Evolutionary conservation across 179 eudicot species (phyloP).

Genomic region (Actinidia chinensis): DNA sequence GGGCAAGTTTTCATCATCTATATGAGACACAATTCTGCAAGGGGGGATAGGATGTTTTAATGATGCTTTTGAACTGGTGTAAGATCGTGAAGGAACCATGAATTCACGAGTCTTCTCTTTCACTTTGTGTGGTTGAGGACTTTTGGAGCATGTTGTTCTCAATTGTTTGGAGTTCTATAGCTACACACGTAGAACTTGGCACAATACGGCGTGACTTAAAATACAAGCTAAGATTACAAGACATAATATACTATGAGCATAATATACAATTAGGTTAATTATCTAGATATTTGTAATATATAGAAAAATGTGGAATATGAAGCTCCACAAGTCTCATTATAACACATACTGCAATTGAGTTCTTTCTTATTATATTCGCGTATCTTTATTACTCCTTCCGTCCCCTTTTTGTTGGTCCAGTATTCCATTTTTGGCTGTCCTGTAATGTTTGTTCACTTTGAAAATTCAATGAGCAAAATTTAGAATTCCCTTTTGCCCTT

Average conservation of each 20-base stretch:
- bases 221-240: not conserved
- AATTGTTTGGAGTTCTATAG: not conserved
- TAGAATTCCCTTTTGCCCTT: too few species aligned
- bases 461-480: too few species aligned
- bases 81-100: not conserved
- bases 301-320: too few species aligned
- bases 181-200: not conserved
- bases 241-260: not conserved
- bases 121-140: not conserved
- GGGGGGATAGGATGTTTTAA: not conserved
- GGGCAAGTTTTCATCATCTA: not conserved
- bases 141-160: conserved; percentile 4
- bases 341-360: too few species aligned
- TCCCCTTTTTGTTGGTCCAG: too few species aligned
- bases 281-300: too few species aligned
- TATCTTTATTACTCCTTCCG: too few species aligned
- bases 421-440: too few species aligned
- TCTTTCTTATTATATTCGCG: too few species aligned
- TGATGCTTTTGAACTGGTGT: not conserved
- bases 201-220: not conserved
- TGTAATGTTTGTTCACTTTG: too few species aligned
- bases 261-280: not conserved
- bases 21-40: not conserved
- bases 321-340: too few species aligned
- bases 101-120: not conserved